These are phyloP conservation scores for Xylariaceae sp. DNA, from an alignment of 2,329 filamentous ascomycete genomes.

Conservation along the genomic window DNA sequence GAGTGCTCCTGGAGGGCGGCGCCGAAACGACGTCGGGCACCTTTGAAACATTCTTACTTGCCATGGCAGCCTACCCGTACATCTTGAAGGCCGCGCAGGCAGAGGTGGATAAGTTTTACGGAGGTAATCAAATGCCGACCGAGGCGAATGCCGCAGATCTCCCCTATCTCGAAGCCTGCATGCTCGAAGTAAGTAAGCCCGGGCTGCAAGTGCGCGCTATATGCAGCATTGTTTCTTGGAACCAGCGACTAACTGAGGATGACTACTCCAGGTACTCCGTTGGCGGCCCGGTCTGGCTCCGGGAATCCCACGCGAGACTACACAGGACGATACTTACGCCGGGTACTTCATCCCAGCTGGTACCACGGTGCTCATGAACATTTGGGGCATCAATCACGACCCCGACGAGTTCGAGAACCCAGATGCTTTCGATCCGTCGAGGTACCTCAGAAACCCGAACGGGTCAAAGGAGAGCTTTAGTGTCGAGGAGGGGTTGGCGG, in stretches of 20 bases:
- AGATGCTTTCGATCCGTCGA: conserved; percentile 15
- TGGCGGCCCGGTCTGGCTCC: conserved; percentile 17
- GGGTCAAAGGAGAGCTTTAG: conserved; percentile 8
- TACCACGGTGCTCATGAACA: conserved; percentile 39
- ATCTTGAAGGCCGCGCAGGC: conserved; percentile 37
- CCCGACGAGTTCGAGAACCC: conserved; percentile 14
- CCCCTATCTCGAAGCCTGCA: conserved; percentile 37
- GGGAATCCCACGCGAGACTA: conserved; percentile 37
- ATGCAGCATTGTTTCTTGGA: conserved; percentile 37
- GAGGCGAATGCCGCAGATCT: conserved; percentile 34
- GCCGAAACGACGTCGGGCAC: conserved; percentile 40
- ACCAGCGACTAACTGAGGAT: conserved; percentile 16
- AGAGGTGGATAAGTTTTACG: conserved; percentile 39
- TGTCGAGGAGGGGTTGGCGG: no score
- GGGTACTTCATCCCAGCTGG: conserved; percentile 43
- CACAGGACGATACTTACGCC: conserved; percentile 38
- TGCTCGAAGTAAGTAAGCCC: conserved; percentile 36
- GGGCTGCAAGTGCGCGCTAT: no score
- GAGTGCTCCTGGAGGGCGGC: conserved; percentile 34
- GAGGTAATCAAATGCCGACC: conserved; percentile 32
- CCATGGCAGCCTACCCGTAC: conserved; percentile 39
- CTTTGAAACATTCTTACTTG: conserved; percentile 39
- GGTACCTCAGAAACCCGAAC: conserved; percentile 12
- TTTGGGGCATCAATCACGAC: conserved; percentile 30
- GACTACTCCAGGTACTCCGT: conserved; percentile 14